phyloP scores from a whole-genome alignment of 2,329 filamentous ascomycete genomes.

The Didymosphaeria variabile region DNA sequence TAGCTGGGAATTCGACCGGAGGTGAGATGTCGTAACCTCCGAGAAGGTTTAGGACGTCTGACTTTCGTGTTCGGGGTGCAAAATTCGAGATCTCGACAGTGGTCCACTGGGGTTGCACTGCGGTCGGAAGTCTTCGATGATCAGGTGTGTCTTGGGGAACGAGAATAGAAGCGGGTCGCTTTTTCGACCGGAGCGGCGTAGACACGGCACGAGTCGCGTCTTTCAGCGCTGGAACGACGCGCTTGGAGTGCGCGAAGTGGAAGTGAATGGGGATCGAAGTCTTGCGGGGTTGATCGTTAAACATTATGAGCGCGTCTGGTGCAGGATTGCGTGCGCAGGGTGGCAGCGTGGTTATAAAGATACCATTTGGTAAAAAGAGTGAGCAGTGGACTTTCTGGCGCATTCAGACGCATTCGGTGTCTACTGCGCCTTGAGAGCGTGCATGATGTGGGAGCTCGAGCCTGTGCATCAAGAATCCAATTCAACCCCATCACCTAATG shows the following conservation, averaged over 20 bases:
- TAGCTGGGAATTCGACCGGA: conserved; percentile 16
- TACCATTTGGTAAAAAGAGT: neutral
- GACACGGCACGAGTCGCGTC: neutral
- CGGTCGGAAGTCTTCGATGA: neutral
- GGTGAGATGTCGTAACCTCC: conserved; percentile 18
- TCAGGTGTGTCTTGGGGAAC: neutral
- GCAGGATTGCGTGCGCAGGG: neutral
- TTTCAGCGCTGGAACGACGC: neutral
- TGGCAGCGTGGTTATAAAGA: neutral
- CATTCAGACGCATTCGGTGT: neutral
- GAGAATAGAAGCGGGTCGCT: neutral
- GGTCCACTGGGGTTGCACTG: conserved; percentile 1
- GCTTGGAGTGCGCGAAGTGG: conserved; percentile 6
- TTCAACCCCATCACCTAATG: neutral
- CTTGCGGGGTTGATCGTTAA: neutral
- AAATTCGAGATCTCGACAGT: conserved; percentile 26
- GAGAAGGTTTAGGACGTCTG: conserved; percentile 20
- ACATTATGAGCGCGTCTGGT: neutral
- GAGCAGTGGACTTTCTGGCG: neutral
- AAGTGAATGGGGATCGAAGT: conserved; percentile 12
- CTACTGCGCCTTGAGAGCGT: neutral
- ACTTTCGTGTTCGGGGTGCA: conserved; percentile 14
- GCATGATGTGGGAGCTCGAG: neutral
- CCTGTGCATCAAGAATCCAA: neutral
- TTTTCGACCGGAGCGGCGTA: neutral